Conservation (phyloP, 768 basidiomycete species). For the Russula lepida region DNA sequence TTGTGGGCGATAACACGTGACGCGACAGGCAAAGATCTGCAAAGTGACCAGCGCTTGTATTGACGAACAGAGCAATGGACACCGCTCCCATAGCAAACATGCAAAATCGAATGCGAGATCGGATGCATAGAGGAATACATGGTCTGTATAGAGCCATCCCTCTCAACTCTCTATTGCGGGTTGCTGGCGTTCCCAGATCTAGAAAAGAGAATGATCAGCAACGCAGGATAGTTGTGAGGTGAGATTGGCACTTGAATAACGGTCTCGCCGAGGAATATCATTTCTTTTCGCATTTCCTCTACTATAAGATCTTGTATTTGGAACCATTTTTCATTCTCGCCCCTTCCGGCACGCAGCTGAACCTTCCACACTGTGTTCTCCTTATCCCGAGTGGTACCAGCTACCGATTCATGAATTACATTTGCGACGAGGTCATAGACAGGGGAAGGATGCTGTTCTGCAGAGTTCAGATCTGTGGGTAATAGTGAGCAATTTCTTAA, state of each 20-base stretch:
- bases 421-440: constrained; percentile 94
- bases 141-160: not conserved
- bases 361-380: constrained; percentile 91
- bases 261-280: constrained; percentile 98
- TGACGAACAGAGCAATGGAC: not conserved
- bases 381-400: constrained; percentile 91
- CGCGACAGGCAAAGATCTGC: too few relatives aligned
- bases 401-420: constrained; percentile 89
- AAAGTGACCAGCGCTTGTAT: too few relatives aligned
- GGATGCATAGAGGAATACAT: not conserved
- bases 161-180: not conserved
- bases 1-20: not conserved
- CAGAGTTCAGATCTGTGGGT: constrained; percentile 66
- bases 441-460: constrained; percentile 49
- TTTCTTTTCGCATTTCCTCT: constrained; percentile 91
- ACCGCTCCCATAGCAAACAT: not conserved
- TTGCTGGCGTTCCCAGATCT: constrained; percentile 19
- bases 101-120: not conserved
- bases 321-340: constrained; percentile 89
- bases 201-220: not conserved
- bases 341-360: constrained; percentile 67
- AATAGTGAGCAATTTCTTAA: not conserved
- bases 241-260: constrained; percentile 66
- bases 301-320: constrained; percentile 95
- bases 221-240: constrained; percentile 3